Evolutionary conservation across 2,329 filamentous ascomycete genomes (phyloP).

Genomic region (Geosmithia morbida): DNA sequence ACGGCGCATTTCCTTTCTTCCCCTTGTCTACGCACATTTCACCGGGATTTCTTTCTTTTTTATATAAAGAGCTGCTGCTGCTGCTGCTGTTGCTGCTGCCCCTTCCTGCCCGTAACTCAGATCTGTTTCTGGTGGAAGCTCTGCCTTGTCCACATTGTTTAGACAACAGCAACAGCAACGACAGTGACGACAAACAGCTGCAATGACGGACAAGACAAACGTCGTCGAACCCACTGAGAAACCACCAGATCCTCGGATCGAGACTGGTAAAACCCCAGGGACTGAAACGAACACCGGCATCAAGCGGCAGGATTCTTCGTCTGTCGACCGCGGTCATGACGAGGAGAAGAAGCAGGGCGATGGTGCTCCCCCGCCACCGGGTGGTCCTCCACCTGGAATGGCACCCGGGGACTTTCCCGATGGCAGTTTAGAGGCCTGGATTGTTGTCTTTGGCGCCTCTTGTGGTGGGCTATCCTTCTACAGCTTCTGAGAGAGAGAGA

Average conservation of each 20-base stretch:
- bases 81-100: too few relatives aligned
- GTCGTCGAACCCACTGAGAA: background rate
- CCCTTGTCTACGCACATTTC: background rate
- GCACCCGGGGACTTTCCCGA: constrained; percentile 42
- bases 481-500: background rate
- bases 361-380: background rate
- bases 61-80: background rate
- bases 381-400: constrained; percentile 14
- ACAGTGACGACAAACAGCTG: background rate
- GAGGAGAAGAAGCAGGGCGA: background rate
- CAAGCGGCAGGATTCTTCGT: background rate
- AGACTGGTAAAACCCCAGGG: background rate
- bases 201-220: background rate
- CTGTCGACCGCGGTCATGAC: background rate
- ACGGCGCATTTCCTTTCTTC: background rate
- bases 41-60: background rate
- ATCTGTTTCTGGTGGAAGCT: too few relatives aligned
- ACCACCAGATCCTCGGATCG: background rate
- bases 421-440: constrained; percentile 41
- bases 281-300: background rate
- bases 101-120: too few relatives aligned
- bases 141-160: too few relatives aligned
- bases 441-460: constrained; percentile 3
- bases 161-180: background rate
- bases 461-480: constrained; percentile 1